Percentiles rank a stretch among this genome's conserved stretches.
phyloP scores from a whole-genome alignment of 148 eudicot genomes.

The Silene uniflora region DNA sequence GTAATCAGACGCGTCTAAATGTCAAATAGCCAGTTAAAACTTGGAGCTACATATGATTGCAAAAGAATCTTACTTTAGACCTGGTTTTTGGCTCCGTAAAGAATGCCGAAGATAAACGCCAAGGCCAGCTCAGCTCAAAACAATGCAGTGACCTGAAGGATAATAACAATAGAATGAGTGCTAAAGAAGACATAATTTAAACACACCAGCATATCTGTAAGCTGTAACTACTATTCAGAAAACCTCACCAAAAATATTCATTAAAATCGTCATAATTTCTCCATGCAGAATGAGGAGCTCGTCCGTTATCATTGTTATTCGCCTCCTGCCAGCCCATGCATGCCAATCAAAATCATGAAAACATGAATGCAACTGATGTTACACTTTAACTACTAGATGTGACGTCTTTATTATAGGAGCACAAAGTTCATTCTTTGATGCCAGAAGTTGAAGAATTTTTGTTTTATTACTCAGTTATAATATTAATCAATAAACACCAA shows the following conservation, averaged over 20 bases:
- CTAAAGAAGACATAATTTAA: not conserved
- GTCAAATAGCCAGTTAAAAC: not conserved
- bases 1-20: not conserved
- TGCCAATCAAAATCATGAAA: conserved; percentile 10
- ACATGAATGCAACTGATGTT: not conserved
- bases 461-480: too few relatives aligned
- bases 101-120: conserved; percentile 68
- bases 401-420: not conserved
- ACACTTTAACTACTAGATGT: not conserved
- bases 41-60: not conserved
- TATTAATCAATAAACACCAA: too few relatives aligned
- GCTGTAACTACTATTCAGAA: not conserved
- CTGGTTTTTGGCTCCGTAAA: conserved; percentile 65
- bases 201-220: not conserved
- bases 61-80: conserved; percentile 54
- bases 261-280: conserved; percentile 98
- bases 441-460: not conserved
- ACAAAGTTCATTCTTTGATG: not conserved
- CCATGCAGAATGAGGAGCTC: conserved; percentile 97
- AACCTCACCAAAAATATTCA: conserved; percentile 87
- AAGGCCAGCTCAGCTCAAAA: conserved; percentile 96
- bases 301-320: conserved; percentile 72
- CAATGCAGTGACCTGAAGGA: conserved; percentile 70
- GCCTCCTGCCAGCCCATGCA: conserved; percentile 61
- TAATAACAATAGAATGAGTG: not conserved